These are phyloP conservation scores for Kalmanozyma brasiliensis DNA, from an alignment of 1,284 basidiomycete genomes.

Conservation along the genomic window DNA sequence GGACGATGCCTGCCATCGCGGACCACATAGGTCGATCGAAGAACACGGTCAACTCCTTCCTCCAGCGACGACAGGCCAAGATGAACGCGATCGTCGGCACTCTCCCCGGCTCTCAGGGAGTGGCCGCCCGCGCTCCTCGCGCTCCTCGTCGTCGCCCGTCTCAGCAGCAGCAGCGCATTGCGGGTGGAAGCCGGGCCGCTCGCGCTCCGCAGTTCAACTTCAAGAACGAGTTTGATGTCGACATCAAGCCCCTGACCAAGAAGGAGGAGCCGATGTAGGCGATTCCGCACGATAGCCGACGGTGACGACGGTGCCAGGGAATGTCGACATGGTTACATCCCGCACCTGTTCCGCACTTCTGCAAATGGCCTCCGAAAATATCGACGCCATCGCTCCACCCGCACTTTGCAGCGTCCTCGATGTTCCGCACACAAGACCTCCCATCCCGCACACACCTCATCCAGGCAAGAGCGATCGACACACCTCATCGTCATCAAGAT, in stretches of 20 bases:
- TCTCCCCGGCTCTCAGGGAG: conserved; percentile 1
- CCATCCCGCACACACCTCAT: no score
- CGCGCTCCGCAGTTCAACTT: not conserved
- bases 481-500: no score
- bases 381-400: no score
- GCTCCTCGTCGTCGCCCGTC: conserved; percentile 3
- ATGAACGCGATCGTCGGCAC: not conserved
- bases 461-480: no score
- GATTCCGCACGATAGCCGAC: no score
- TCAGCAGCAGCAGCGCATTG: not conserved
- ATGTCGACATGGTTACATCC: not conserved
- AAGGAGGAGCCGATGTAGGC: conserved; percentile 4
- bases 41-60: conserved; percentile 9
- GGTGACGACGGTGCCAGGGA: no score
- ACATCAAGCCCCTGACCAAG: conserved; percentile 6
- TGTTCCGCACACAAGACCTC: no score
- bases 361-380: no score
- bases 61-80: conserved; percentile 1
- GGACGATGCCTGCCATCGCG: conserved; percentile 1
- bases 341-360: not conserved
- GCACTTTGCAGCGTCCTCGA: no score
- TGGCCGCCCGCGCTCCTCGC: not conserved
- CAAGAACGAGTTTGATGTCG: conserved; percentile 1
- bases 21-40: conserved; percentile 1
- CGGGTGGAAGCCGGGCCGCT: not conserved